Percentiles rank a stretch among this genome's conserved stretches.
These are phyloP conservation scores for Leishmania tropica DNA, from an alignment of 208 protist genomes.

Conservation along the genomic window DNA sequence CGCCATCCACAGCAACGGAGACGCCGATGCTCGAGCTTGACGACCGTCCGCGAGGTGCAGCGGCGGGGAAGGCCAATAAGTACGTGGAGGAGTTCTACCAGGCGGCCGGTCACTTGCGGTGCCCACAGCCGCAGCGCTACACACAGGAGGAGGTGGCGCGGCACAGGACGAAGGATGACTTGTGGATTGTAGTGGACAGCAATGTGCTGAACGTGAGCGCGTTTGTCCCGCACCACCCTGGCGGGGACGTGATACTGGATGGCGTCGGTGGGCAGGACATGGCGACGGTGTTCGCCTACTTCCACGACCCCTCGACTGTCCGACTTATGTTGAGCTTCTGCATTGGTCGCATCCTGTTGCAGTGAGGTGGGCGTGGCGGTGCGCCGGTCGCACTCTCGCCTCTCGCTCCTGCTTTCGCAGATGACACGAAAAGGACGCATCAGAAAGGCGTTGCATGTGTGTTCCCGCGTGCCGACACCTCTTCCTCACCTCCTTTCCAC, in stretches of 20 bases:
- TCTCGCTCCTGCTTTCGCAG: neutral
- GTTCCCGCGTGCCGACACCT: neutral
- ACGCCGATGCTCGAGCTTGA: neutral
- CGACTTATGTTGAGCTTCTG: conserved; percentile 59
- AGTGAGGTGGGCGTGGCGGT: neutral
- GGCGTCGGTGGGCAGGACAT: conserved; percentile 64
- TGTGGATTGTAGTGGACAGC: conserved; percentile 77
- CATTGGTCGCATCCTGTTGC: conserved; percentile 43
- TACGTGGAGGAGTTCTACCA: conserved; percentile 42
- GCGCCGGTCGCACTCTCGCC: neutral
- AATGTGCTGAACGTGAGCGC: conserved; percentile 77
- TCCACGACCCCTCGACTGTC: conserved; percentile 54
- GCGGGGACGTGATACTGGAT: conserved; percentile 59
- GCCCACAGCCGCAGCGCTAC: conserved; percentile 47
- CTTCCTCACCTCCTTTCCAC: neutral
- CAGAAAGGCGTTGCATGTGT: neutral
- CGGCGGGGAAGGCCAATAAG: conserved; percentile 10
- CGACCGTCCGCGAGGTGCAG: neutral
- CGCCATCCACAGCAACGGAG: neutral
- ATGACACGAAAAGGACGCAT: neutral
- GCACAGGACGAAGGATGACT: conserved; percentile 46
- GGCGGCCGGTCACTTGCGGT: conserved; percentile 40
- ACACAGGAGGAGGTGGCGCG: conserved; percentile 51
- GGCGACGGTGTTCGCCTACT: conserved; percentile 55
- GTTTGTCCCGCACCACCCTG: conserved; percentile 66